Conservation (phyloP, 2,329 filamentous ascomycete species). For the Cercospora sesami region DNA sequence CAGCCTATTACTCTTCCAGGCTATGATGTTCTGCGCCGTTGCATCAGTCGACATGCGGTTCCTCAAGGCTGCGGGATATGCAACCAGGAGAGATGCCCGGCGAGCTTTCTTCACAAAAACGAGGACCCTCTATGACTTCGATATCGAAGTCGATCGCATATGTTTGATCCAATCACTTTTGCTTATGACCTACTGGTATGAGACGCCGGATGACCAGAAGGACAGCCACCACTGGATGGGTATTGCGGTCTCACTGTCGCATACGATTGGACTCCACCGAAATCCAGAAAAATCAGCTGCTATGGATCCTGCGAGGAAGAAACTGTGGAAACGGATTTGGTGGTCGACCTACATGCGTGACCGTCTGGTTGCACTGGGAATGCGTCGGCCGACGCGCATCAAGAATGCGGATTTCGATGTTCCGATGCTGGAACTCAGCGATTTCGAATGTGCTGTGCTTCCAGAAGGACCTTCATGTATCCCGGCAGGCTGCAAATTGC, state of each 20-base stretch:
- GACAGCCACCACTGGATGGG: conserved; percentile 99
- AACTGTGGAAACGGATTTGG: conserved; percentile 93
- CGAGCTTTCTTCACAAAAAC: conserved; percentile 88
- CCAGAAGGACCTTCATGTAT: conserved; percentile 68
- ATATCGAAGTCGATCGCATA: conserved; percentile 88
- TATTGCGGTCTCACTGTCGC: conserved; percentile 85
- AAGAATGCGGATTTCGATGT: conserved; percentile 94
- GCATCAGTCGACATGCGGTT: conserved; percentile 82
- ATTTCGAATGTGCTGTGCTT: conserved; percentile 72
- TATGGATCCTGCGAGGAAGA: conserved; percentile 72
- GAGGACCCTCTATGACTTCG: conserved; percentile 88
- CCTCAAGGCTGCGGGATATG: conserved; percentile 74
- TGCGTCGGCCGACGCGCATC: conserved; percentile 88
- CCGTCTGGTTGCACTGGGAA: conserved; percentile 85
- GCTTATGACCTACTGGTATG: conserved; percentile 96
- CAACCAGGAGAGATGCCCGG: conserved; percentile 74
- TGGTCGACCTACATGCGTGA: conserved; percentile 98
- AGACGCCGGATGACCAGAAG: conserved; percentile 94
- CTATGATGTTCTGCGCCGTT: conserved; percentile 89
- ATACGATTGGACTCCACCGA: conserved; percentile 89
- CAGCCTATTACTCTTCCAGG: conserved; percentile 86
- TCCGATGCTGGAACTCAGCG: conserved; percentile 78
- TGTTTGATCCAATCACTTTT: conserved; percentile 84
- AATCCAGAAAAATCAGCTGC: conserved; percentile 71
- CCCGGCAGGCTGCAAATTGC: conserved; percentile 66